Evolutionary conservation across 345 rosid species (phyloP), one percentile per base, ranked within the genome.

Genomic region (Dipteronia dyeriana): DNA sequence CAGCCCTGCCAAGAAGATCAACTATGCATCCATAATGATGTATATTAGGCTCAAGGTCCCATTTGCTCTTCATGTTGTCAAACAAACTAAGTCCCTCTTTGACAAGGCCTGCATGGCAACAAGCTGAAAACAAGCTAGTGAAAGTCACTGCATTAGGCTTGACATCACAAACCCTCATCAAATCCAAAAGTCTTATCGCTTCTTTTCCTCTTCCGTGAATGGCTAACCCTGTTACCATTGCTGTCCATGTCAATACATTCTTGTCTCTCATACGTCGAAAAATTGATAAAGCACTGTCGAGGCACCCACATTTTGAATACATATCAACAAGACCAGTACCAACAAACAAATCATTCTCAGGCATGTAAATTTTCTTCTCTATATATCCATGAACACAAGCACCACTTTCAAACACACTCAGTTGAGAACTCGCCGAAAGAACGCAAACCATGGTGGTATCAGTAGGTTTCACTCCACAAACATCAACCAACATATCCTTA

Each of bases 251-350:
- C 70, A 87, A 82, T 12, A 86, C 88, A 80, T 87, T 88, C 79
- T 82, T 90, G 19, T 71, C 80, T 70, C 74, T 82, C 93, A 88
- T 90, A 70, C 39, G 70, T 43, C 53, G 62, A 73, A 91, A 91
- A 9, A 82, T 73, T 0, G 62, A 70, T 25, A 75, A 41, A 45
- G 92, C 91, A 12, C 78, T 75, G 22, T 79, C 78, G 5, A 88
- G 77, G 70, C 84, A 84, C 68, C 93, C 93, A 29, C 90, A 90
- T 83, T 91, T 91, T 1, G 90, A 83, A 80, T 91, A 90, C 92
- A 91, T 83, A 77, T 90, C 88, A 3, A 90, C 87, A 41, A 91
- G 87, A 75, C 83, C 90, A 67, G 93, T 88, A 70, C 91, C 91
- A 29, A 90, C 76, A 31, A 84, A 87, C 66, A 90, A 88, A 81